A percentile compares a stretch with the other conserved stretches of the same genome.
phyloP scores from a whole-genome alignment of 495 filamentous ascomycete species.

The Trichocladium uniseriatum region DNA sequence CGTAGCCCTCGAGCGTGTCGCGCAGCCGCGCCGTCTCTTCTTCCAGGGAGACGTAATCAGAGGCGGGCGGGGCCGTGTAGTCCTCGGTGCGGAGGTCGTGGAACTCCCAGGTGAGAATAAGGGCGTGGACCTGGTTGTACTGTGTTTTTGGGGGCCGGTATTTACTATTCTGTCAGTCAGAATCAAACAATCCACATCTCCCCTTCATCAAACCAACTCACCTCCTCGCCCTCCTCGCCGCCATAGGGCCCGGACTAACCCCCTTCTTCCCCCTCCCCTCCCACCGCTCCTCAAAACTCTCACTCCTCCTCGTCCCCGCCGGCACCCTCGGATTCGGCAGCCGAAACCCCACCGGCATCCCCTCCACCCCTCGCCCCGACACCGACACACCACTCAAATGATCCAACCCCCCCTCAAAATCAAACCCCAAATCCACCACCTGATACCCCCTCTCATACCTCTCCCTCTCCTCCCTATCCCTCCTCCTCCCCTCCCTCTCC shows the following conservation, averaged over 20 bases:
- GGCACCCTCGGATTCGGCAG: conserved; percentile 2
- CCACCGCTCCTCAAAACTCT: conserved; percentile 7
- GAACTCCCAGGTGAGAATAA: conserved; percentile 28
- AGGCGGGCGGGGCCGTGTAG: conserved; percentile 19
- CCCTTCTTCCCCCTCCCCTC: background rate
- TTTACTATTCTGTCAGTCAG: conserved; percentile 1
- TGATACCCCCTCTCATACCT: background rate
- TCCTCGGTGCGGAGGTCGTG: conserved; percentile 22
- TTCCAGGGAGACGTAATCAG: conserved; percentile 25
- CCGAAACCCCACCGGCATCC: background rate
- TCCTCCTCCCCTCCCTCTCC: background rate
- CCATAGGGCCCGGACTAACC: background rate
- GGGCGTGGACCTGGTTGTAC: conserved; percentile 22
- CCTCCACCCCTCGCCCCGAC: background rate
- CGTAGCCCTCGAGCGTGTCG: conserved; percentile 20
- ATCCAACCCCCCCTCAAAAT: background rate
- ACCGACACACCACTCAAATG: background rate
- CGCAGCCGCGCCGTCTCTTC: conserved; percentile 25
- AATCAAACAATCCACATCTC: no score
- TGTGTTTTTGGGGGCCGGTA: conserved; percentile 4
- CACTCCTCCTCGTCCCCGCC: conserved; percentile 1
- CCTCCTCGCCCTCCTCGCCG: no score
- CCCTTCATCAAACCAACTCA: no score
- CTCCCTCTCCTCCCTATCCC: background rate
- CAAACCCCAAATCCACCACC: background rate